Base-by-base conservation (phyloP, 139 green algal species). In the Chlamydomonas schloesseri region DNA sequence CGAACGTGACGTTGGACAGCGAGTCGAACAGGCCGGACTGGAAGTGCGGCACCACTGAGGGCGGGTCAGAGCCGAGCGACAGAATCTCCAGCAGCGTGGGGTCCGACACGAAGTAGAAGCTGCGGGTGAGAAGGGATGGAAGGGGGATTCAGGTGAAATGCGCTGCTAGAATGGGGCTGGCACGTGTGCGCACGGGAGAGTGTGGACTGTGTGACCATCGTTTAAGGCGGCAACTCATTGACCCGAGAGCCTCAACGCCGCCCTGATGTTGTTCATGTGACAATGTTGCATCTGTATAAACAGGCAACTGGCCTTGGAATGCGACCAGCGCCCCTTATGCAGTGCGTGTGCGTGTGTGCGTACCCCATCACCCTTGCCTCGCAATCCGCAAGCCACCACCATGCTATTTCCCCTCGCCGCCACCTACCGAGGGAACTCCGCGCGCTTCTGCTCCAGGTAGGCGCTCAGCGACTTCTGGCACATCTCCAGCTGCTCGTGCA, bases 81-180 rank as follows among this genome's bases (percentile, higher is more conserved):
- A 99, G 92, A 81, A 99, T 99, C 90, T 99, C 97, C 72, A 99
- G 93, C 89, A 99, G 93, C 2, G 97, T 99, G 72, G 97, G 94
- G 88, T 99, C 97, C 10, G 95, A 98, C 53, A 99, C 97, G 90
- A 99, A 99, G 91, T 99, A 99, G 90, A 99, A 99, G 83, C 89
- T 92, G 84, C 17, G 60, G 33, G 46, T 31, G 31, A 53, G 58
- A 1, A 73, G 67, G 33, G 18, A 69, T 15, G 2, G 26, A 23
- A 31, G 26, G 24, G 11, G 20, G 10, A 3, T 4, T 8, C 2
- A 33, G 26, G 13, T 31, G 18, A 69, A 8, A 50, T 5, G 42
- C 42, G 42, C 6, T 5, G 42, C 42, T 5, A 50, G 5, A 8
- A 50, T 5, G 60, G 26, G 10, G 26, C 3, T 15, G 2, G 11